Evolutionary conservation across 176 grass and related monocot genomes (phyloP).

Genomic region (Bonia amplexicaulis): DNA sequence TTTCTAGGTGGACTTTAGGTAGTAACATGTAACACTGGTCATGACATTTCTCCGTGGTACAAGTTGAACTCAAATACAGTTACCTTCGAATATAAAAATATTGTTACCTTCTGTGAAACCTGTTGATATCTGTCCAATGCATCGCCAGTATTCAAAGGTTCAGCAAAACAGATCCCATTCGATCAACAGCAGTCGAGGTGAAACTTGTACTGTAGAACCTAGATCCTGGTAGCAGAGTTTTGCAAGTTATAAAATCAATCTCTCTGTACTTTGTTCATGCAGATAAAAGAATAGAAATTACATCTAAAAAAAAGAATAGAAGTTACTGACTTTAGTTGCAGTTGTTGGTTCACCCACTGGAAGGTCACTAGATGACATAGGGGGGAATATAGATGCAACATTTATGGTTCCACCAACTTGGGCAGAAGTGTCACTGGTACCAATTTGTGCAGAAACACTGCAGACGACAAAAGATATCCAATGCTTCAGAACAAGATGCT

Average conservation of each 20-base stretch:
- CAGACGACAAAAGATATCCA: conserved; percentile 30
- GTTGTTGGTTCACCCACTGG: conserved; percentile 36
- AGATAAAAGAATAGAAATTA: conserved; percentile 4
- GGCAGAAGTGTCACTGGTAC: conserved; percentile 33
- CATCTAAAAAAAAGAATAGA: neutral
- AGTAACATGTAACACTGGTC: neutral
- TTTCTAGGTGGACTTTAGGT: neutral
- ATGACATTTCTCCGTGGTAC: neutral
- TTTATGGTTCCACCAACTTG: conserved; percentile 49
- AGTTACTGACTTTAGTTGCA: conserved; percentile 40
- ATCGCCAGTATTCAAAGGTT: conserved; percentile 66
- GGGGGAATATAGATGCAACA: conserved; percentile 44
- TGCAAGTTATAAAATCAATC: conserved; percentile 26
- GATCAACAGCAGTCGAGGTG: conserved; percentile 49
- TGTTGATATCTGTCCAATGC: conserved; percentile 77
- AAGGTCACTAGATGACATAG: conserved; percentile 57
- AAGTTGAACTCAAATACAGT: conserved; percentile 4
- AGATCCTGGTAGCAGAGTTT: conserved; percentile 53
- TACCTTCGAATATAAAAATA: neutral
- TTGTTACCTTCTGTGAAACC: conserved; percentile 75
- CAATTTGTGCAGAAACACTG: conserved; percentile 46
- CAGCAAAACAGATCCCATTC: conserved; percentile 59
- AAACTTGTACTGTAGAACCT: conserved; percentile 38
- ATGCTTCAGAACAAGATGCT: conserved; percentile 9
- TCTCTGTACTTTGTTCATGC: neutral